Base-by-base conservation (phyloP, 345 rosid species). In the Brassica cretica region DNA sequence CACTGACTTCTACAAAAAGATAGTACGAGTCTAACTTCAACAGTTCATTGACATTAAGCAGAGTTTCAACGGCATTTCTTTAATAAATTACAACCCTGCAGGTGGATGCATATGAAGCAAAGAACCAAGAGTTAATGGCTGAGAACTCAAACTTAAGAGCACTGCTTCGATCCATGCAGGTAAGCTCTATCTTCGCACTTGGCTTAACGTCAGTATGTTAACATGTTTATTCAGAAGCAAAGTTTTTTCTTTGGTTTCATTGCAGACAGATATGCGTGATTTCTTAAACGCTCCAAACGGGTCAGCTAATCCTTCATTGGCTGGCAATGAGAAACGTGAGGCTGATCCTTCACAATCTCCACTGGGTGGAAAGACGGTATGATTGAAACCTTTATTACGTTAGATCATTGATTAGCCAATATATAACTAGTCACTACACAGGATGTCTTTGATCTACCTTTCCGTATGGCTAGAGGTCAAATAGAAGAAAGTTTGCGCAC, bases 51-150 rank as follows among this genome's bases (percentile, higher is more conserved):
- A 35, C 46, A 18, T 24, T 24, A 56, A 9, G 63, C 12, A 58
- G 64, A 70, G 55, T 64, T 70, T 33, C 35, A 70, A 64, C 33
- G 44, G 5, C 73, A 41, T 59, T 41, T 59, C 33, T 16, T 49
- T 59, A 21, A 46, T 19, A 9, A 46, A 64, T 7, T 0, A 66
- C 4, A 19, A 64, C 9, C 64, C 51, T 77, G 56, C 89, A 95
- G 99, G 97, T 95, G 80, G 99, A 95, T 88, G 93, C 98, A 14
- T 93, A 89, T 84, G 99, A 95, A 83, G 87, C 89, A 19, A 95
- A 95, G 82, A 93, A 91, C 83, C 99, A 95, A 82, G 99, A 95
- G 74, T 72, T 95, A 67, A 87, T 91, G 88, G 86, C 93, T 51
- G 99, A 95, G 82, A 95, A 95, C 86, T 70, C 88, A 65, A 96